Evolutionary conservation across 2,329 filamentous ascomycete species (phyloP), one percentile per base, ranked within the genome.

Genomic region (Claviceps sp.): DNA sequence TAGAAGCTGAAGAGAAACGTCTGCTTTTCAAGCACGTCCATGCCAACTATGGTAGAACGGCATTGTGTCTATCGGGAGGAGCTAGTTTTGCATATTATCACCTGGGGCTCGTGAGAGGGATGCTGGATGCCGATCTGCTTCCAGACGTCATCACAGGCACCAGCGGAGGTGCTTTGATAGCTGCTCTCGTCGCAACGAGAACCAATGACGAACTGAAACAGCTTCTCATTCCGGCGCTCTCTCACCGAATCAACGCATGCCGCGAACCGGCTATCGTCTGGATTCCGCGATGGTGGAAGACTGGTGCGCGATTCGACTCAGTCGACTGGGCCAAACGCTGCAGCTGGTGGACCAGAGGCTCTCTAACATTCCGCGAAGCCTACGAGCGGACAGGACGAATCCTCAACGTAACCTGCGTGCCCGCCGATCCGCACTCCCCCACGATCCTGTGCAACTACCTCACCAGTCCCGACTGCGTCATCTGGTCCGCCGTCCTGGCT

Each of bases 41-140:
- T 55, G 87, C 87, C 52, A 97, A 97, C 65, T 95, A 86, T 61
- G 93, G 93, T 34, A 84, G 91, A 34, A 95, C 91, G 6, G 93
- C 93, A 0, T 74, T 98, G 3, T 98, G 91, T 63, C 73, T 98
- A 1, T 96, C 89, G 4, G 93, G 93, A 2, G 93, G 93, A 0
- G 93, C 91, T 3, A 87, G 86, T 0, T 96, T 98, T 68, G 89
- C 93, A 5, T 97, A 95, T 65, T 97, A 97, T 65, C 93, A 98
- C 65, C 88, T 96, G 57, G 93, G 93, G 11, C 87, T 98, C 9
- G 80, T 93, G 48, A 91, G 88, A 65, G 91, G 90, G 8, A 75
- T 97, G 4, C 73, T 97, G 5, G 93, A 97, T 61, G 86, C 88
- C 13, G 79, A 86, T 54, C 74, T 95, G 1, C 72, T 98, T 1